Conservation (phyloP, 176 grass and related monocot genomes). For the Chrysopogon serrulatus region DNA sequence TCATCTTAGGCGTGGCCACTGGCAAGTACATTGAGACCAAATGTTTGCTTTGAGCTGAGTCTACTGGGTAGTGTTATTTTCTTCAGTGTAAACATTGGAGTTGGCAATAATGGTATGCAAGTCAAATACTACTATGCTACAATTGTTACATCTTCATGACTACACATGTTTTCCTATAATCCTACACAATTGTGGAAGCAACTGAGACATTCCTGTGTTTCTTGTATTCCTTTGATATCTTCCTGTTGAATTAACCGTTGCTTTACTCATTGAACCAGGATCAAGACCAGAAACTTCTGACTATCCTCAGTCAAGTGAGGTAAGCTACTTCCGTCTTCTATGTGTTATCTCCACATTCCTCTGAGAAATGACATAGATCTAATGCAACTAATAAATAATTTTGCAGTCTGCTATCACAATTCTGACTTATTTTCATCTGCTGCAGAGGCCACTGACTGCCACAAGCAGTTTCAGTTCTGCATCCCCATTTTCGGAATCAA, state of each 20-base stretch:
- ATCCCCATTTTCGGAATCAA: slow-evolving; percentile 77
- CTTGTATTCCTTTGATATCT: background rate
- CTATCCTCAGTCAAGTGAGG: slow-evolving; percentile 72
- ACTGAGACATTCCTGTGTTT: background rate
- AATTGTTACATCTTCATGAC: background rate
- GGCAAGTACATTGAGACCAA: background rate
- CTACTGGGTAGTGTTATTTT: background rate
- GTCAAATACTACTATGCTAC: background rate
- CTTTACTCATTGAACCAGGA: slow-evolving; percentile 49
- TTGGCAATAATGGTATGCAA: background rate
- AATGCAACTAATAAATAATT: slow-evolving; percentile 5
- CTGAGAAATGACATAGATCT: background rate
- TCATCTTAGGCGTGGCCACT: background rate
- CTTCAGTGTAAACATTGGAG: background rate
- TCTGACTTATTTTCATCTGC: slow-evolving; percentile 26
- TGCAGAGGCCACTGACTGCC: slow-evolving; percentile 69
- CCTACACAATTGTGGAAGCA: background rate
- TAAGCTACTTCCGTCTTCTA: slow-evolving; percentile 26
- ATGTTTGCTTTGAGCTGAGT: background rate
- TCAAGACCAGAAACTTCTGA: slow-evolving; percentile 64
- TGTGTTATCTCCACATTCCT: background rate
- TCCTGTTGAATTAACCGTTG: slow-evolving; percentile 30
- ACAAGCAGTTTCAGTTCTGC: slow-evolving; percentile 74
- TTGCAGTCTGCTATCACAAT: background rate
- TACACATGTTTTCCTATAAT: background rate